Evolutionary conservation across 2,329 filamentous ascomycete genomes (phyloP).

Genomic region (Fusarium guadeloupense): DNA sequence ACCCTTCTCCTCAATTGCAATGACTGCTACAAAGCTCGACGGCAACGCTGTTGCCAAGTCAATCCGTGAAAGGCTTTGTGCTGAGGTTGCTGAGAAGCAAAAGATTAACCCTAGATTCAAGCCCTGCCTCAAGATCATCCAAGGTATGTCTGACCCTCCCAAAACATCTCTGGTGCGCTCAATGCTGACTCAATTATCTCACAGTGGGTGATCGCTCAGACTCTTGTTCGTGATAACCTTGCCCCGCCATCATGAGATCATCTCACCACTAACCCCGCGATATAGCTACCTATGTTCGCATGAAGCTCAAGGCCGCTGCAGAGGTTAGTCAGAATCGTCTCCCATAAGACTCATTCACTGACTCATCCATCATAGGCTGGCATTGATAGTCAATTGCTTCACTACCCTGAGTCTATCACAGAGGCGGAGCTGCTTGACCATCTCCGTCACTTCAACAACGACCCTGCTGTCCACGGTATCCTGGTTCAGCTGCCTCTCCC

Average conservation of each 20-base stretch:
- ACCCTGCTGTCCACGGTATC: constrained; percentile 87
- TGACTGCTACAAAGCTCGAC: constrained; percentile 93
- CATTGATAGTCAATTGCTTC: constrained; percentile 86
- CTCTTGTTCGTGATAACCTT: constrained; percentile 68
- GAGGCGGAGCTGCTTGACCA: constrained; percentile 87
- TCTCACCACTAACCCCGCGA: constrained; percentile 33
- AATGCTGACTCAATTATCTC: constrained; percentile 36
- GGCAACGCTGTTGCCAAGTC: constrained; percentile 93
- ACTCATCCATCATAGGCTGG: constrained; percentile 68
- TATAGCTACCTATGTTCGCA: constrained; percentile 94
- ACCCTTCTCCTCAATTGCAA: constrained; percentile 65
- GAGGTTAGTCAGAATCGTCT: constrained; percentile 67
- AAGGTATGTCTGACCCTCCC: constrained; percentile 67
- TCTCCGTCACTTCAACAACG: constrained; percentile 85
- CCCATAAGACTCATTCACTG: constrained; percentile 1
- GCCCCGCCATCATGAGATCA: constrained; percentile 35
- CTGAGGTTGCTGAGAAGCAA: constrained; percentile 84
- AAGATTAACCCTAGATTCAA: constrained; percentile 85
- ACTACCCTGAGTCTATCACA: constrained; percentile 81
- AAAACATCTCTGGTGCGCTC: constrained; percentile 1
- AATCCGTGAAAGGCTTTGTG: constrained; percentile 83
- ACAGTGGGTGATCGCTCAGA: constrained; percentile 91
- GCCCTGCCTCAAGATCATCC: constrained; percentile 92
- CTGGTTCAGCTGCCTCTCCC: constrained; percentile 94
- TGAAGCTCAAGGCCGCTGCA: constrained; percentile 97